Base-by-base conservation (phyloP, 225 moss, liverwort and hornwort genomes). In the Physcomitrium patens region DNA sequence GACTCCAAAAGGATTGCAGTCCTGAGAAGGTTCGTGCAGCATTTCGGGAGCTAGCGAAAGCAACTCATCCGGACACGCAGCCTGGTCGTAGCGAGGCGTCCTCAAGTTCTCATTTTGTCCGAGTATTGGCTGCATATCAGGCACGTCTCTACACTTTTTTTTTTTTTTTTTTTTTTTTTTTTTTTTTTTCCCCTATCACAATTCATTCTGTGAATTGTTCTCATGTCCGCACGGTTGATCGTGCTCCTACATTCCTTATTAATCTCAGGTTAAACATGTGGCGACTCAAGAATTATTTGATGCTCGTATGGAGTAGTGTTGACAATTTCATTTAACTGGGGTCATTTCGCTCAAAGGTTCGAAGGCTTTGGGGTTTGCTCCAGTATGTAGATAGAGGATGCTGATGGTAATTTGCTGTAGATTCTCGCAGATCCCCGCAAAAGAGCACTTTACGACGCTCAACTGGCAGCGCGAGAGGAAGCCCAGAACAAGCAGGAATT, bases 91-190 rank as follows among this genome's bases (percentile, higher is more conserved):
- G 42, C 59, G 82, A 62, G 42, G 61, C 81, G 9, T 77, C 79
- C 58, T 84, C 79, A 27, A 90, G 91, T 47, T 87, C 85, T 55
- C 88, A 87, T 24, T 97, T 97, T 75, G 91, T 97, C 66, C 94
- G 92, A 50, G 84, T 97, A 22, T 72, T 97, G 75, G 94, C 92
- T 80, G 96, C 96, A 16, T 97, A 97, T 74, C 91, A 97, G 92
- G 96, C 88, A 84, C 42, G 70, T 69, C 7, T 28, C 14, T 70
- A 27, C 8, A 50, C 45, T 37, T 37, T 37, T 4, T 37, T 56
- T 54, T 42, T 74, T n/a, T n/a, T n/a, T n/a, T n/a, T n/a, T 37
- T 37, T 37, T 4, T 37, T 56, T 54, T 37, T 37, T 37, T 4
- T 37, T 56, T 54, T n/a, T n/a, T n/a, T n/a, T n/a, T n/a, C n/a